Percentiles rank a stretch among this genome's conserved stretches.
Evolutionary conservation across 2,329 filamentous ascomycete species (phyloP).

Genomic region (Microascus cirrosus): DNA sequence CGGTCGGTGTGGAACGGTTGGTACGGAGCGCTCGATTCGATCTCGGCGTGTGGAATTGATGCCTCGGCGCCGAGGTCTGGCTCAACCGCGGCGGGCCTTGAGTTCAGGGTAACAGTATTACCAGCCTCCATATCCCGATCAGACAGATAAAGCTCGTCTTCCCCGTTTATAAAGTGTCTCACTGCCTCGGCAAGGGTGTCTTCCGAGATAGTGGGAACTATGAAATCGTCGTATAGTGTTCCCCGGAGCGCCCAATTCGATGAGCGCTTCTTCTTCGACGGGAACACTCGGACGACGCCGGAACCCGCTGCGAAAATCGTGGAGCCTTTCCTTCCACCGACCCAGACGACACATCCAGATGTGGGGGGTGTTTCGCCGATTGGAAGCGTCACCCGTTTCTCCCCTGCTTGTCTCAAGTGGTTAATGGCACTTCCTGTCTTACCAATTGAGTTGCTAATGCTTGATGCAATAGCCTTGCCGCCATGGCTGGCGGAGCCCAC

Average conservation of each 20-base stretch:
- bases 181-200: conserved; percentile 44
- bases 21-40: conserved; percentile 90
- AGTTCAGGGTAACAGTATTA: conserved; percentile 40
- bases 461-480: conserved; percentile 59
- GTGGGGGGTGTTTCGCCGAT: conserved; percentile 39
- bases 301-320: conserved; percentile 54
- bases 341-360: conserved; percentile 52
- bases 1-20: conserved; percentile 92
- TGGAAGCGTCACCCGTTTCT: conserved; percentile 63
- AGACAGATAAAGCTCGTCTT: conserved; percentile 39
- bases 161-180: conserved; percentile 36
- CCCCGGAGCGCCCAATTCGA: conserved; percentile 41
- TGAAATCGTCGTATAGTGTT: conserved; percentile 54
- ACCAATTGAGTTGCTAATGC: conserved; percentile 62
- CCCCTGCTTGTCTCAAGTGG: conserved; percentile 61
- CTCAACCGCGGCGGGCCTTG: conserved; percentile 21
- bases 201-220: conserved; percentile 51
- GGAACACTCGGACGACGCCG: conserved; percentile 56
- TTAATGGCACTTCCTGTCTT: conserved; percentile 61
- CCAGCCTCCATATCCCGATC: conserved; percentile 42
- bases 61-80: conserved; percentile 41
- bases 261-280: conserved; percentile 40
- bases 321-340: conserved; percentile 50
- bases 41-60: conserved; percentile 68
- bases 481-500: conserved; percentile 54